Percentiles rank a stretch among this genome's conserved stretches.
Evolutionary conservation across 1,284 basidiomycete genomes (phyloP).

Genomic region (Omphalotus olearius): DNA sequence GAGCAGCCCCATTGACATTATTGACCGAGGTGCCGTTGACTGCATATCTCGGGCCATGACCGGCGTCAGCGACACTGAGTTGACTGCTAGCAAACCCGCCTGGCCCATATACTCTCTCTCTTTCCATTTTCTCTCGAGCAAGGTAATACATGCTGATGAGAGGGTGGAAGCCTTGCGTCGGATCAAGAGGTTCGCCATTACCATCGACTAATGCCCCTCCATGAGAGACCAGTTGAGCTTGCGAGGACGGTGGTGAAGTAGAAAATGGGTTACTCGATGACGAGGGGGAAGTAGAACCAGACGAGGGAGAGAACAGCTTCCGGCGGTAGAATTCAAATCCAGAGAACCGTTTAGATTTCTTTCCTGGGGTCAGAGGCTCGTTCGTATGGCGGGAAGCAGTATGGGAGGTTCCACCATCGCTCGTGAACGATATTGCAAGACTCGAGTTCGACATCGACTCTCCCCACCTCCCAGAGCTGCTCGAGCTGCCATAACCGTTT

Average conservation of each 20-base stretch:
- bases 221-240: slow-evolving; percentile 40
- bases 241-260: slow-evolving; percentile 44
- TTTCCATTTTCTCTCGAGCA: slow-evolving; percentile 91
- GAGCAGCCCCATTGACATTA: neutral
- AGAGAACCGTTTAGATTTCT: slow-evolving; percentile 74
- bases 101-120: slow-evolving; percentile 89
- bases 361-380: slow-evolving; percentile 40
- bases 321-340: slow-evolving; percentile 94
- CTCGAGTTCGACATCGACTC: slow-evolving; percentile 62
- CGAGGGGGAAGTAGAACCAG: slow-evolving; percentile 41
- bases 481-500: slow-evolving; percentile 37
- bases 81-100: slow-evolving; percentile 94
- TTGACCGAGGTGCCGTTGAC: slow-evolving; percentile 1
- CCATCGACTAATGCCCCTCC: slow-evolving; percentile 26
- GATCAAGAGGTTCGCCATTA: slow-evolving; percentile 64
- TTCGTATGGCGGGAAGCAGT: slow-evolving; percentile 25
- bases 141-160: slow-evolving; percentile 96
- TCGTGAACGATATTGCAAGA: slow-evolving; percentile 51
- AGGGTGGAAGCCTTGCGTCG: slow-evolving; percentile 91
- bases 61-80: slow-evolving; percentile 37
- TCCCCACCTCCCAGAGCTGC: slow-evolving; percentile 35
- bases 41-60: neutral
- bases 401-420: slow-evolving; percentile 40
- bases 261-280: slow-evolving; percentile 24
- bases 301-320: slow-evolving; percentile 79